Evolutionary conservation across 768 basidiomycete species (phyloP).

Genomic region (Hortiboletus flavorubellus): DNA sequence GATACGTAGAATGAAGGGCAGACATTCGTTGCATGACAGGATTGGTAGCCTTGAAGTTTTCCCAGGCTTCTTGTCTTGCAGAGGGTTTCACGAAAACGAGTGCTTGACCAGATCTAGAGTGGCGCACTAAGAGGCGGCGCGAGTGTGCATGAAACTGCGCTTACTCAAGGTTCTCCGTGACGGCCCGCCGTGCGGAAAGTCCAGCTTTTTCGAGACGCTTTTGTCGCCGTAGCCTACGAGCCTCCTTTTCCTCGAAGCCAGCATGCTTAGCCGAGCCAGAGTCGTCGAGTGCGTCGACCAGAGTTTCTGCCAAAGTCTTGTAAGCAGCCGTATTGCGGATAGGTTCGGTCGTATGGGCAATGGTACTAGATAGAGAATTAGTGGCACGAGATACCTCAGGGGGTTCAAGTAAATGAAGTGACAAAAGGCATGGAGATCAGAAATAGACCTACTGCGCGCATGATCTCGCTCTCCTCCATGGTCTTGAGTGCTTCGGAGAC

Average conservation of each 20-base stretch:
- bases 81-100: conserved; percentile 83
- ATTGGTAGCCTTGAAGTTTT: conserved; percentile 73
- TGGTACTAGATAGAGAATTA: conserved; percentile 79
- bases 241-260: conserved; percentile 95
- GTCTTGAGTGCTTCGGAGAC: conserved; percentile 87
- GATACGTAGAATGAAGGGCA: conserved; percentile 65
- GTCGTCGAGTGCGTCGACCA: conserved; percentile 92
- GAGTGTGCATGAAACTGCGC: conserved; percentile 26
- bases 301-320: conserved; percentile 82
- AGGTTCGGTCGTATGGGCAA: conserved; percentile 90
- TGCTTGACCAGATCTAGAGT: conserved; percentile 74
- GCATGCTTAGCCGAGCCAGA: conserved; percentile 91
- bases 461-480: conserved; percentile 93
- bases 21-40: conserved; percentile 63
- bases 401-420: background rate
- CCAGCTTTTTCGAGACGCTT: conserved; percentile 84
- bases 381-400: conserved; percentile 80
- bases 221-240: conserved; percentile 75
- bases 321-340: conserved; percentile 95
- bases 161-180: conserved; percentile 78
- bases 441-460: conserved; percentile 66
- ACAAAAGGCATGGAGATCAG: background rate
- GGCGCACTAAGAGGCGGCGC: background rate
- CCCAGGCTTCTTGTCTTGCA: conserved; percentile 76
- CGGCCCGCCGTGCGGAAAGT: conserved; percentile 45